Conservation (phyloP, 768 basidiomycete genomes). For the Neoboletus brunneissimus region DNA sequence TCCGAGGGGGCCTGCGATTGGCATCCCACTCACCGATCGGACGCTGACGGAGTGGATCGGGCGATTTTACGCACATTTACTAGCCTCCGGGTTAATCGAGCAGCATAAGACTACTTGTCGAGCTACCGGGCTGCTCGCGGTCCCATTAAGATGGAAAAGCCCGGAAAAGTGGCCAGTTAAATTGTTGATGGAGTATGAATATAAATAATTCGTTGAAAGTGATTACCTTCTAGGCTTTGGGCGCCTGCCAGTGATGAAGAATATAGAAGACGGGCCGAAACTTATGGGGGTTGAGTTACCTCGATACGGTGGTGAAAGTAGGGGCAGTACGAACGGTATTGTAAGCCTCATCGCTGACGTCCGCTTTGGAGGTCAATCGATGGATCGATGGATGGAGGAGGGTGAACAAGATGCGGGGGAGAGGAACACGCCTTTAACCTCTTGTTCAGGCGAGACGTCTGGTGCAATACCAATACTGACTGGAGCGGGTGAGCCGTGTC, state of each 20-base stretch:
- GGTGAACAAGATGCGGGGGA: background rate
- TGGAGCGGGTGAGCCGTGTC: background rate
- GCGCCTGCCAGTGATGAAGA: background rate
- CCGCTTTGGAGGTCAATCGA: background rate
- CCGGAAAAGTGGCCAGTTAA: no score
- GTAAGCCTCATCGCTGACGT: background rate
- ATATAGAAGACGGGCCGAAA: background rate
- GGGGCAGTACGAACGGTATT: background rate
- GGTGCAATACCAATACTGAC: background rate
- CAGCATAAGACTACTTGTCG: no score
- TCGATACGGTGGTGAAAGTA: no score
- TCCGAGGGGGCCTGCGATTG: no score
- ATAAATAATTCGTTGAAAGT: background rate
- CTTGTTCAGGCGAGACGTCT: no score
- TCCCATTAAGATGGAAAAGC: no score
- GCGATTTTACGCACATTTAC: no score
- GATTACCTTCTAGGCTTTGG: background rate
- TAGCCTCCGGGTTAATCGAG: no score
- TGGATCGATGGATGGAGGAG: background rate
- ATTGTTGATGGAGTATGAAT: background rate
- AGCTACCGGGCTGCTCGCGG: no score
- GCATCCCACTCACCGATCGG: no score
- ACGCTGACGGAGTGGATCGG: no score
- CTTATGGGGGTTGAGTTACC: no score
- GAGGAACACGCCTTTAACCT: background rate